Percentiles rank a stretch among this genome's conserved stretches.
Evolutionary conservation across 192 early-diverging fungal species (phyloP).

Genomic region (Umbelopsis sp.): DNA sequence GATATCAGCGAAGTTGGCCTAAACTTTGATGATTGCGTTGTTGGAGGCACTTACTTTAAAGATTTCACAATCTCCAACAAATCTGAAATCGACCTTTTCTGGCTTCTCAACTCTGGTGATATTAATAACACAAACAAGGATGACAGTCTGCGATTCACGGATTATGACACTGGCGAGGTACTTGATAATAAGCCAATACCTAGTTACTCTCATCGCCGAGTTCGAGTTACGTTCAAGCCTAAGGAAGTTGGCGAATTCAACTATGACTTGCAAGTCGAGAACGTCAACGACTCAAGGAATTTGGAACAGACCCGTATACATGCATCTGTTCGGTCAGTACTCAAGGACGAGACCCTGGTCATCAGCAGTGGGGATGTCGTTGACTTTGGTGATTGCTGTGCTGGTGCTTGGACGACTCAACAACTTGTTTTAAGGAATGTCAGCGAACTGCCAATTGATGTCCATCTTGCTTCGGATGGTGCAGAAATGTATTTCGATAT

Average conservation of each 20-base stretch:
- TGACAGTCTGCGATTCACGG: conserved; percentile 71
- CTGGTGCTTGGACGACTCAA: conserved; percentile 84
- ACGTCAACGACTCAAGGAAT: conserved; percentile 86
- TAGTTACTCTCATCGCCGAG: conserved; percentile 66
- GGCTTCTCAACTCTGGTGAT: conserved; percentile 77
- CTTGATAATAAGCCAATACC: conserved; percentile 60
- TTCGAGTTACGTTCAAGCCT: conserved; percentile 85
- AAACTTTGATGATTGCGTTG: conserved; percentile 92
- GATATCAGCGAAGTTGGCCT: conserved; percentile 92
- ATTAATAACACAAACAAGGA: conserved; percentile 55
- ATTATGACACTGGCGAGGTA: conserved; percentile 68
- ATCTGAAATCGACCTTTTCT: conserved; percentile 90
- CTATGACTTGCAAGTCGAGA: conserved; percentile 89
- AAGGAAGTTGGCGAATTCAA: conserved; percentile 88
- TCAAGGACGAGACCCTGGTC: conserved; percentile 70
- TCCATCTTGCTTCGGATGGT: conserved; percentile 67
- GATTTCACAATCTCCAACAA: conserved; percentile 89
- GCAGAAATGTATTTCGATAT: conserved; percentile 63
- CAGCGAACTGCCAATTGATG: conserved; percentile 70
- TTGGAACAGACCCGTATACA: conserved; percentile 78
- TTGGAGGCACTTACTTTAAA: conserved; percentile 86
- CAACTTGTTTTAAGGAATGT: conserved; percentile 82
- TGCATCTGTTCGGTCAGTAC: conserved; percentile 74
- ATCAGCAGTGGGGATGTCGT: conserved; percentile 73
- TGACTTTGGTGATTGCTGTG: conserved; percentile 94